Evolutionary conservation across 306 rosid genomes (phyloP).

Genomic region (Pyrus bretschneideri): DNA sequence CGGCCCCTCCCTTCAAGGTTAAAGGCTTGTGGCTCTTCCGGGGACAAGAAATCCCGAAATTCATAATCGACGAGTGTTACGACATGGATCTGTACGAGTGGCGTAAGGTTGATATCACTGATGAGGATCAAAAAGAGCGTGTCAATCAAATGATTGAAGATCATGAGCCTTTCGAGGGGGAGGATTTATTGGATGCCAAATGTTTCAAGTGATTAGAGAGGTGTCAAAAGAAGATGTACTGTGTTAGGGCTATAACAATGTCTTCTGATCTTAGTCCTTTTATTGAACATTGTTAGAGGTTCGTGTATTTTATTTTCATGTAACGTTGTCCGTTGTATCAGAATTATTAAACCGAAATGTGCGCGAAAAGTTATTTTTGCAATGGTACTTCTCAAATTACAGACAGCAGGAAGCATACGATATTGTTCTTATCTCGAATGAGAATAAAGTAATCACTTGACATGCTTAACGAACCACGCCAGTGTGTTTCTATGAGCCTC

Average conservation of each 20-base stretch:
- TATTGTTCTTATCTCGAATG: no score
- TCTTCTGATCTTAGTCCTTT: neutral
- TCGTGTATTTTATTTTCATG: neutral
- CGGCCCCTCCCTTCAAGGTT: conserved; percentile 70
- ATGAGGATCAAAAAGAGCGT: conserved; percentile 68
- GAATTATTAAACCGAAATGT: neutral
- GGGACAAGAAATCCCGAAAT: conserved; percentile 64
- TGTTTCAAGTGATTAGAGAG: conserved; percentile 55
- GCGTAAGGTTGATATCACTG: conserved; percentile 58
- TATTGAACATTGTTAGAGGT: neutral
- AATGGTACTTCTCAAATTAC: no score
- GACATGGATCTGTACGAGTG: conserved; percentile 83
- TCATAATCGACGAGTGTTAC: conserved; percentile 65
- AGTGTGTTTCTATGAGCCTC: conserved; percentile 32
- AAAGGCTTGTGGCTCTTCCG: conserved; percentile 89
- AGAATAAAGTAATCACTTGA: conserved; percentile 9
- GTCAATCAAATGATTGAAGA: conserved; percentile 81
- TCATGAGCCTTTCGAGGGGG: conserved; percentile 74
- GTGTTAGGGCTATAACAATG: neutral
- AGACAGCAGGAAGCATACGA: no score
- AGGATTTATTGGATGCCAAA: conserved; percentile 74
- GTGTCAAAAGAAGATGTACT: neutral
- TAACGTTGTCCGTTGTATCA: neutral
- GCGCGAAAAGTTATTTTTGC: no score
- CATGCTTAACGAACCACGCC: conserved; percentile 36